Evolutionary conservation across 352 stramenopile genomes (phyloP), one percentile per base, ranked within the genome.

Genomic region (Pythium pyrilobum): DNA sequence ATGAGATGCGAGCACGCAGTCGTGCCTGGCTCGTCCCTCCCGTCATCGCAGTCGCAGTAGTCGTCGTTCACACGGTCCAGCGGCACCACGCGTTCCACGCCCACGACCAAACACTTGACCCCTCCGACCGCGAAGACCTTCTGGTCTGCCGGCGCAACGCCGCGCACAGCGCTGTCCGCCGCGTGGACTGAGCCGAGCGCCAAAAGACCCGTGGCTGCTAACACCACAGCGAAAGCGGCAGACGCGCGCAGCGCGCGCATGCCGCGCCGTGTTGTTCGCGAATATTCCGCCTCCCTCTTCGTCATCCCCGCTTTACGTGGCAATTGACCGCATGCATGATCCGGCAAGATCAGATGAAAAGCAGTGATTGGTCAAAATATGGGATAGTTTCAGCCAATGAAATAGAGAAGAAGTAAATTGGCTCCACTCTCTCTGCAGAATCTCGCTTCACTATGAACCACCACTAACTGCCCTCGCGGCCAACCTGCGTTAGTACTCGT

Each of bases 21-120:
- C 56, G 89, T 98, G 11, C 80, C 70, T 0, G 89, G 82, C 67
- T 98, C 93, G 62, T 98, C 93, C 20, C 62, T 51, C 23, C 87
- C 89, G 54, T 90, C 81, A 36, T 88, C 72, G 66, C 93, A 98
- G 68, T 98, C 93, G 66, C 93, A 98, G 58, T 92, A 98, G 34
- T 95, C 86, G 63, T 98, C 93, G 72, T 98, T 97, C 23, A 98
- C 66, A 15, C 62, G 67, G 3, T 52, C 56, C 15, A 61, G 42
- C 7, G 66, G 53, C 28, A 96, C 58, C 29, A 51, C 56, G 28
- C 53, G 53, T 13, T 25, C 13, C 23, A 64, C 56, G 11, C 75
- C 77, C 21, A 23, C 48, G 31, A 84, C 56, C 2, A 57, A 18
- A 51, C 78, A 87, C 12, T 51, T 47, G 29, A 84, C 66, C 1